Percentiles rank a stretch among this genome's conserved stretches.
Evolutionary conservation across 2,329 filamentous ascomycete species (phyloP).

Genomic region (Cladosporium oxysporum): DNA sequence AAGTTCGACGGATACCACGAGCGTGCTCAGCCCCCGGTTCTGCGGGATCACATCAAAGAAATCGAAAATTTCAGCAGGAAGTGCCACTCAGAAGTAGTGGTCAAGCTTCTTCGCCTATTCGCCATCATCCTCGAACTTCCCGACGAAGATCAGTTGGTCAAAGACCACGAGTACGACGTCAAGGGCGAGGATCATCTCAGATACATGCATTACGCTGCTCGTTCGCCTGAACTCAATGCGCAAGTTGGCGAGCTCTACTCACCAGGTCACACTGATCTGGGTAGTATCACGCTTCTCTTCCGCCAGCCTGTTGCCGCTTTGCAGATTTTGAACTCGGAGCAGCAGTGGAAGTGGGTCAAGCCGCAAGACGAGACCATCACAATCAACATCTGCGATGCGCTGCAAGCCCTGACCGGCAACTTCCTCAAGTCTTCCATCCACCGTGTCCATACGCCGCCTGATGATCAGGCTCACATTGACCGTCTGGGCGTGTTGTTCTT

Average conservation of each 20-base stretch:
- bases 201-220: constrained; percentile 33
- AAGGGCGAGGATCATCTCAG: constrained; percentile 62
- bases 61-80: constrained; percentile 57
- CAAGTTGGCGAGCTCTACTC: constrained; percentile 24
- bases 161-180: constrained; percentile 60
- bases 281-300: constrained; percentile 46
- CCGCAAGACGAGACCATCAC: constrained; percentile 44
- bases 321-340: constrained; percentile 38
- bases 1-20: constrained; percentile 15
- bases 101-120: constrained; percentile 60
- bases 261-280: constrained; percentile 45
- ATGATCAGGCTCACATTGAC: constrained; percentile 51
- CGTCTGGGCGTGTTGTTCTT: constrained; percentile 56
- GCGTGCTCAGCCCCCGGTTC: constrained; percentile 18
- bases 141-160: constrained; percentile 58
- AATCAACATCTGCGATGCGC: constrained; percentile 44
- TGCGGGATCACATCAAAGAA: constrained; percentile 53
- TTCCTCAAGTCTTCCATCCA: constrained; percentile 53
- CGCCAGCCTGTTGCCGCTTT: constrained; percentile 42
- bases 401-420: constrained; percentile 42
- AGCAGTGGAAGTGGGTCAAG: constrained; percentile 44
- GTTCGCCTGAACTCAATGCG: constrained; percentile 26
- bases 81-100: constrained; percentile 57
- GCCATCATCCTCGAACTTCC: constrained; percentile 63
- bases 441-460: constrained; percentile 50